Conservation (phyloP, 139 green algal species). For the Desmodesmus armatus region DNA sequence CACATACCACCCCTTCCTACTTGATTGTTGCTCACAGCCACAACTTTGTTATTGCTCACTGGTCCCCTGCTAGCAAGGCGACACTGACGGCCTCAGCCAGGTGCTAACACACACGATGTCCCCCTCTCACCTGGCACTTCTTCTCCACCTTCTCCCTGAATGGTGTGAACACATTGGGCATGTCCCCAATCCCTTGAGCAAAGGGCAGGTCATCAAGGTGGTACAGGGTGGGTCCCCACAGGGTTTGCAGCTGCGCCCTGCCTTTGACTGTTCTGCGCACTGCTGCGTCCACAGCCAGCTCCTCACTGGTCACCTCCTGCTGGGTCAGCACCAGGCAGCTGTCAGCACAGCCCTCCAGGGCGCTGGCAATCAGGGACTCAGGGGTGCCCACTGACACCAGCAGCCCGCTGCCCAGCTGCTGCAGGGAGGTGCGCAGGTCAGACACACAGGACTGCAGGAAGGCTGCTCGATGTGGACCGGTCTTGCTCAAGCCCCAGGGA, state of each 20-base stretch:
- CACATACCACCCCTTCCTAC: background rate
- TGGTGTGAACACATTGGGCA: slow-evolving; percentile 94
- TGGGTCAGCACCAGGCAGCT: slow-evolving; percentile 72
- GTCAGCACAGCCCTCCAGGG: slow-evolving; percentile 4
- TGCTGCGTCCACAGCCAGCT: slow-evolving; percentile 70
- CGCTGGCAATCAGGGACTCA: slow-evolving; percentile 82
- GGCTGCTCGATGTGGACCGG: slow-evolving; percentile 72
- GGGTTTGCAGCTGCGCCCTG: slow-evolving; percentile 59
- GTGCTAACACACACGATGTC: no score
- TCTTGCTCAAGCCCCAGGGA: slow-evolving; percentile 64
- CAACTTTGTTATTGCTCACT: background rate
- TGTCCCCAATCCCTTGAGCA: slow-evolving; percentile 17
- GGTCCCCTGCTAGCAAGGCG: no score
- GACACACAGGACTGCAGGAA: slow-evolving; percentile 91
- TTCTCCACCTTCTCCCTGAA: slow-evolving; percentile 83
- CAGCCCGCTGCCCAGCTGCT: slow-evolving; percentile 75
- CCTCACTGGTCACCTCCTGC: slow-evolving; percentile 85
- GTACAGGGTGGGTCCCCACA: slow-evolving; percentile 90
- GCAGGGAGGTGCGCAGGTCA: slow-evolving; percentile 78
- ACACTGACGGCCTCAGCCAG: background rate
- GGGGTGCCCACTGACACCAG: slow-evolving; percentile 81
- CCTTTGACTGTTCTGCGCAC: slow-evolving; percentile 51
- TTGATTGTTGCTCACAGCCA: background rate
- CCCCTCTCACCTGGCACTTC: slow-evolving; percentile 25
- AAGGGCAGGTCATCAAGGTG: slow-evolving; percentile 95